Percentiles rank a stretch among this genome's conserved stretches.
phyloP scores from a whole-genome alignment of 768 basidiomycete genomes.

The Pleurotus salmoneostramineus region DNA sequence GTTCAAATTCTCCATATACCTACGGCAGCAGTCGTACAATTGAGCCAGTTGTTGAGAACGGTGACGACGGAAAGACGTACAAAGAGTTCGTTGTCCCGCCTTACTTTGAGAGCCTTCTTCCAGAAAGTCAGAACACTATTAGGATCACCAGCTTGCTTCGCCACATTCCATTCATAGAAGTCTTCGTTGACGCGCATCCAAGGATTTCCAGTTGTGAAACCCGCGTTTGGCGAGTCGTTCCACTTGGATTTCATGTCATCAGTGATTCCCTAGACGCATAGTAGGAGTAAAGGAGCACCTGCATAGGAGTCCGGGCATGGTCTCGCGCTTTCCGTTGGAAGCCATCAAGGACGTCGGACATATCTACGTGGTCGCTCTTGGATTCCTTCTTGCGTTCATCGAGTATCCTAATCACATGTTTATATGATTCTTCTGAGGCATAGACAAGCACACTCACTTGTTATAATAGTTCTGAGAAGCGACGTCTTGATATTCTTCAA shows the following conservation, averaged over 20 bases:
- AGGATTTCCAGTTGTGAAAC: slow-evolving; percentile 60
- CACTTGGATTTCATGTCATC: slow-evolving; percentile 36
- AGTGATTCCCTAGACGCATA: not conserved
- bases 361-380: slow-evolving; percentile 42
- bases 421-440: not conserved
- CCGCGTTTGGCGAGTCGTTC: slow-evolving; percentile 48
- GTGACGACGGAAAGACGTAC: slow-evolving; percentile 29
- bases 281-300: slow-evolving; percentile 30
- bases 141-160: slow-evolving; percentile 37
- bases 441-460: slow-evolving; percentile 28
- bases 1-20: slow-evolving; percentile 60
- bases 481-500: slow-evolving; percentile 73
- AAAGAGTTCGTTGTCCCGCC: slow-evolving; percentile 51
- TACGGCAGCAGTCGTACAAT: slow-evolving; percentile 16
- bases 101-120: slow-evolving; percentile 46
- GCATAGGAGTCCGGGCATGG: slow-evolving; percentile 68
- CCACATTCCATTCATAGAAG: slow-evolving; percentile 56
- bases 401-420: slow-evolving; percentile 27
- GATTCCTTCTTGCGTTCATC: slow-evolving; percentile 29
- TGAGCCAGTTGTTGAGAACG: not conserved
- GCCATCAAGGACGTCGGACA: slow-evolving; percentile 55
- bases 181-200: slow-evolving; percentile 80
- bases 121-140: slow-evolving; percentile 58
- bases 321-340: slow-evolving; percentile 66
- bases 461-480: slow-evolving; percentile 58